These are phyloP conservation scores for Knufia petricola DNA, from an alignment of 2,329 filamentous ascomycete genomes.

Conservation along the genomic window DNA sequence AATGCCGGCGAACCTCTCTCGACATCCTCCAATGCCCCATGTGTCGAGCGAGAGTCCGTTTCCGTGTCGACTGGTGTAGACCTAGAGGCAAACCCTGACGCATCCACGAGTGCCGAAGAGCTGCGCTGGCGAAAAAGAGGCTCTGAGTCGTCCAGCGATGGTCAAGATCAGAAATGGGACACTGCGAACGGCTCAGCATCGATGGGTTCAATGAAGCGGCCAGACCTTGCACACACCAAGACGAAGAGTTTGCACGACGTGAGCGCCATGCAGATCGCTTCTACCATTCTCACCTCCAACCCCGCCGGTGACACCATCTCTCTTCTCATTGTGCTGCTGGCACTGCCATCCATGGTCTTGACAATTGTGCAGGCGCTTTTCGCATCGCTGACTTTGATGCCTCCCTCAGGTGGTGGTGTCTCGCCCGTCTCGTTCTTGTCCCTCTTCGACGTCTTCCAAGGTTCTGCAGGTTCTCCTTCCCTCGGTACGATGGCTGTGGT, in stretches of 20 bases:
- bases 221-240: slow-evolving; percentile 61
- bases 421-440: slow-evolving; percentile 66
- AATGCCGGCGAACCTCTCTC: slow-evolving; percentile 17
- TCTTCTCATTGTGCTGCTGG: slow-evolving; percentile 90
- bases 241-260: slow-evolving; percentile 59
- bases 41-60: not conserved
- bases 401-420: slow-evolving; percentile 62
- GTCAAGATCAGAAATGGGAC: slow-evolving; percentile 10
- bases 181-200: slow-evolving; percentile 14
- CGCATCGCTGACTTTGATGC: slow-evolving; percentile 84
- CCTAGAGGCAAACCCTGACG: not conserved
- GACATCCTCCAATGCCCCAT: not conserved
- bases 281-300: slow-evolving; percentile 80
- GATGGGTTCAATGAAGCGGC: slow-evolving; percentile 40
- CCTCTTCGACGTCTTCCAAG: slow-evolving; percentile 84
- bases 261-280: slow-evolving; percentile 64
- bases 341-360: slow-evolving; percentile 77
- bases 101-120: not conserved
- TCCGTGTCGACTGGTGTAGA: slow-evolving; percentile 2
- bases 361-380: slow-evolving; percentile 88
- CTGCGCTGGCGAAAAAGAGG: slow-evolving; percentile 8
- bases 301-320: slow-evolving; percentile 91
- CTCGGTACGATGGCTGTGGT: slow-evolving; percentile 75
- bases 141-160: slow-evolving; percentile 12
- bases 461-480: slow-evolving; percentile 74